phyloP scores from a whole-genome alignment of 2,329 filamentous ascomycete species.

The Pestalotiopsis sp. region DNA sequence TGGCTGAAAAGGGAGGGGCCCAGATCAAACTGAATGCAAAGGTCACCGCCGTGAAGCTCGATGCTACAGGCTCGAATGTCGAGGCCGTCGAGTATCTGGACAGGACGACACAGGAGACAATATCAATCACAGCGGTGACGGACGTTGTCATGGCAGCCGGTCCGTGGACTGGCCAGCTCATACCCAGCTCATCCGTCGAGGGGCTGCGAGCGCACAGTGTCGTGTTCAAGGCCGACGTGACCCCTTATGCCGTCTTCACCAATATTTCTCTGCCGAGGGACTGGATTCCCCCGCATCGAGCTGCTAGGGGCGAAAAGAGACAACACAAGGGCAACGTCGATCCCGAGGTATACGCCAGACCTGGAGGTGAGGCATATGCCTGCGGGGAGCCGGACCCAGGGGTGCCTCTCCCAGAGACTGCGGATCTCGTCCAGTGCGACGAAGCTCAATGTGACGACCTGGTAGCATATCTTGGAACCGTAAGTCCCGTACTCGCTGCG shows the following conservation, averaged over 20 bases:
- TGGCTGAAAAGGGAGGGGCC: constrained; percentile 72
- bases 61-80: constrained; percentile 54
- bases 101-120: constrained; percentile 39
- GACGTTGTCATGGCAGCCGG: constrained; percentile 61
- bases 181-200: constrained; percentile 60
- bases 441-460: constrained; percentile 81
- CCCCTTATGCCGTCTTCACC: constrained; percentile 82
- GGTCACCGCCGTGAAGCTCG: constrained; percentile 66
- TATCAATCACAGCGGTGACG: constrained; percentile 46
- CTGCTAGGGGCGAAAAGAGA: constrained; percentile 50
- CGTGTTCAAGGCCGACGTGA: constrained; percentile 66
- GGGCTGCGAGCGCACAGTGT: constrained; percentile 67
- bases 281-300: constrained; percentile 58
- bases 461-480: constrained; percentile 71
- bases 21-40: constrained; percentile 67
- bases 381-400: constrained; percentile 87
- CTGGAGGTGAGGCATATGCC: constrained; percentile 87
- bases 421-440: constrained; percentile 77
- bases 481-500: constrained; percentile 67
- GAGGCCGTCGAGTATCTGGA: constrained; percentile 64
- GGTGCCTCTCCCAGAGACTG: constrained; percentile 74
- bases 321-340: constrained; percentile 67
- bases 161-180: constrained; percentile 64
- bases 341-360: constrained; percentile 92
- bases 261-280: constrained; percentile 74